Base-by-base conservation (phyloP, 106 monocot species). In the Dioscorea zingiberensis region DNA sequence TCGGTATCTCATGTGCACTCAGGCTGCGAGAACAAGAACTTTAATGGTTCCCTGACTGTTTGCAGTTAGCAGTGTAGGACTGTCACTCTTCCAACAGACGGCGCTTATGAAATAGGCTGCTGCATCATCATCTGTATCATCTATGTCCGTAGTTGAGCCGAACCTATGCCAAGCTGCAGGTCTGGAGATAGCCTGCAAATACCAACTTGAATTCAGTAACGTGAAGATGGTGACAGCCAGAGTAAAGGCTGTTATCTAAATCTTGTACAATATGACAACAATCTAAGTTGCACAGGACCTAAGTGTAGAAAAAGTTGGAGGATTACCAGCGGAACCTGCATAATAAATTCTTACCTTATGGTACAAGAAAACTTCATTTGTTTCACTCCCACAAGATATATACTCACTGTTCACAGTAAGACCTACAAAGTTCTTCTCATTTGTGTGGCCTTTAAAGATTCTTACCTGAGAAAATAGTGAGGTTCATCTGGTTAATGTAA, bases 361-460 rank as follows among this genome's bases (percentile, higher is more conserved):
- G 69, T 95, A 95, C 60, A 85, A 91, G 71, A 75, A 91, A 32
- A 91, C 95, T 70, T 95, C 95, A 75, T 95, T 95, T 47, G 91
- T 91, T 75, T 95, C 95, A 62, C 95, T 95, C 53, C 95, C 95
- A 71, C 95, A 95, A 69, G 95, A 87, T 70, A 95, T 80, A 63
- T 95, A 95, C 69, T 95, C 95, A 13, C 67, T 84, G 66, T 83
- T 95, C 11, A 88, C 91, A 25, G 95, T 90, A 14, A 95, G 76
- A 57, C 95, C 95, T 23, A 95, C 95, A 77, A 95, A 95, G 68
- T 95, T 95, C 76, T 95, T 95, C 81, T 95, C 95, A 59, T 95
- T 95, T 23, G 74, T 87, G 69, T 95, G 95, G 48, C 95, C 95
- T 81, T 62, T 95, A 72, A 95, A 91, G 28, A 83, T 88, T 65